Conservation (phyloP, 306 rosid species). For the Lathyrus aphaca region DNA sequence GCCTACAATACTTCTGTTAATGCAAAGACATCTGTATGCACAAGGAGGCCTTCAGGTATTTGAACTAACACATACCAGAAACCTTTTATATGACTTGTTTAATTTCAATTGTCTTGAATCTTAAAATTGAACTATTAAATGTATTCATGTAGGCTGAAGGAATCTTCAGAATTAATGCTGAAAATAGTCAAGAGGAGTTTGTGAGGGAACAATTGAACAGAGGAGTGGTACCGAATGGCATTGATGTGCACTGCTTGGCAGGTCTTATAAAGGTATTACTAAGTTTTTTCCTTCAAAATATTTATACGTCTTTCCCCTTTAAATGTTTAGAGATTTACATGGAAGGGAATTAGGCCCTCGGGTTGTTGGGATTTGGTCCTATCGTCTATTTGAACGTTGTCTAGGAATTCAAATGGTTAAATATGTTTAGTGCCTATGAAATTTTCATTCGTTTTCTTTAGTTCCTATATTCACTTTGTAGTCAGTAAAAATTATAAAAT, state of each 20-base stretch:
- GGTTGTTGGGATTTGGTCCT: slow-evolving; percentile 28
- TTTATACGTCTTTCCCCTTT: neutral
- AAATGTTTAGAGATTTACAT: slow-evolving; percentile 12
- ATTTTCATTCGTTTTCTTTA: neutral
- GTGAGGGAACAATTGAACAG: slow-evolving; percentile 87
- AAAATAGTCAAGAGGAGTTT: slow-evolving; percentile 89
- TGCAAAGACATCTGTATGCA: slow-evolving; percentile 88
- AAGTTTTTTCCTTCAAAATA: slow-evolving; percentile 5
- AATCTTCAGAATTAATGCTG: slow-evolving; percentile 91
- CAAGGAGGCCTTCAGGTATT: slow-evolving; percentile 91
- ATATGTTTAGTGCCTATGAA: neutral
- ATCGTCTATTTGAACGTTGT: slow-evolving; percentile 28
- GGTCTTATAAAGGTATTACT: slow-evolving; percentile 87
- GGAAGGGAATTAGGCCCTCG: slow-evolving; percentile 18
- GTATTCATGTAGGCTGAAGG: slow-evolving; percentile 85
- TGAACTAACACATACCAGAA: slow-evolving; percentile 20
- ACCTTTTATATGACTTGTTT: slow-evolving; percentile 34
- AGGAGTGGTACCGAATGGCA: slow-evolving; percentile 76
- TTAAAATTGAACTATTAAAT: slow-evolving; percentile 40
- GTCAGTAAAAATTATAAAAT: neutral
- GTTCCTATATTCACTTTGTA: neutral
- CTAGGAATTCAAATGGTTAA: slow-evolving; percentile 12
- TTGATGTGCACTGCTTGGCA: slow-evolving; percentile 91
- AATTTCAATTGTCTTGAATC: slow-evolving; percentile 36
- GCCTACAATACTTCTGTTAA: slow-evolving; percentile 83